A percentile compares a stretch with the other conserved stretches of the same genome.
phyloP scores from a whole-genome alignment of 371 early-diverging fungal species.

The Capillidium heterosporum region DNA sequence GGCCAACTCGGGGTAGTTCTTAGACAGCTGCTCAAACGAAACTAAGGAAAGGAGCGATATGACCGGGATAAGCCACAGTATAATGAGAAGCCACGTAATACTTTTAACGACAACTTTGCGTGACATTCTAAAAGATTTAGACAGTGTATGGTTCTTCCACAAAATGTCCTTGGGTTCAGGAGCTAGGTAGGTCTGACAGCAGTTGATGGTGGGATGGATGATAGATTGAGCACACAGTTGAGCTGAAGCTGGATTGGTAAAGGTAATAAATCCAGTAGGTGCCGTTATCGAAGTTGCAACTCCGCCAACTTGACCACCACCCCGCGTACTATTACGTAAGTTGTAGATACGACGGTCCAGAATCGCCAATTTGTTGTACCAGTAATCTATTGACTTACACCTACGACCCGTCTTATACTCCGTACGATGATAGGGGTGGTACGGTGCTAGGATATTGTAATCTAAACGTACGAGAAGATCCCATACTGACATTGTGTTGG shows the following conservation, averaged over 20 bases:
- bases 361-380: slow-evolving; percentile 18
- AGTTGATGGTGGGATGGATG: slow-evolving; percentile 38
- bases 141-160: slow-evolving; percentile 63
- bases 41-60: slow-evolving; percentile 48
- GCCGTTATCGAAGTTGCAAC: slow-evolving; percentile 24
- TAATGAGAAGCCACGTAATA: slow-evolving; percentile 34
- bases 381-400: slow-evolving; percentile 15
- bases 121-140: slow-evolving; percentile 22
- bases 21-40: slow-evolving; percentile 43
- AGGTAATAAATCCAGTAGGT: slow-evolving; percentile 39
- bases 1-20: slow-evolving; percentile 24
- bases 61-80: slow-evolving; percentile 50
- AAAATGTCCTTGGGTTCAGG: slow-evolving; percentile 83
- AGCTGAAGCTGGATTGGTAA: slow-evolving; percentile 22
- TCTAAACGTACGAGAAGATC: slow-evolving; percentile 5
- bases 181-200: slow-evolving; percentile 50
- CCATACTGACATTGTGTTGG: slow-evolving; percentile 8
- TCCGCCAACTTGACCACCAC: slow-evolving; percentile 6
- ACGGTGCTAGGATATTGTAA: slow-evolving; percentile 7
- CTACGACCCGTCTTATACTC: slow-evolving; percentile 11
- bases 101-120: slow-evolving; percentile 26
- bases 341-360: slow-evolving; percentile 13
- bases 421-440: slow-evolving; percentile 7
- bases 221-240: slow-evolving; percentile 39
- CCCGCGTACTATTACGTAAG: slow-evolving; percentile 1